Base-by-base conservation (phyloP, 169 alveolate species). In the Plasmodium ovale region DNA sequence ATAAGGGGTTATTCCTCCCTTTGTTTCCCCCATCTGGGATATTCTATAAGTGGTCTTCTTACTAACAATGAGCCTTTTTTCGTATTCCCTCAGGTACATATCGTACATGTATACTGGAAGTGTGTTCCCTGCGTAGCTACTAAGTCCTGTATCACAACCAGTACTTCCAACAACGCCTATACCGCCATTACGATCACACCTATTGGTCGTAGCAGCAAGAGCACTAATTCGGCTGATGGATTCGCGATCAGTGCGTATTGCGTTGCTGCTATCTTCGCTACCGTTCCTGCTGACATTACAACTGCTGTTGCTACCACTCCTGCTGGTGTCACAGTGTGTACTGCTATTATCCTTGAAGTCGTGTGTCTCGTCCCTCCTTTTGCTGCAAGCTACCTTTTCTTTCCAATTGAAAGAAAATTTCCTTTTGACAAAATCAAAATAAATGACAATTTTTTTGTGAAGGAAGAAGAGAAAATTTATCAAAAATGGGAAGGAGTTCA, bases 91-190 rank as follows among this genome's bases (percentile, higher is more conserved):
- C 49, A 56, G 25, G 21, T 85, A 85, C 16, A 47, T 27, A 16
- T 47, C 72, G 60, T 85, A 85, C 67, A 85, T 69, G n/a, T 85
- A 85, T 58, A 19, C 27, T 25, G 91, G 91, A 27, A 85, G 25
- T n/a, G 31, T 29, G n/a, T 12, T 47, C 3, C 14, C 19, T 49
- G 21, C 49, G 21, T 35, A 14, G 53, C 14, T n/a, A 6, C 47
- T 49, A 16, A 21, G 19, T 31, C 33, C 9, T 12, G 53, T 9
- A 42, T 56, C 56, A 12, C 39, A 16, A 21, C 33, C 29, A 14
- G 10, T 64, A 3, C 47, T 51, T 2, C 19, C 31, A 21, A 14
- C 39, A 39, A 25, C 42, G 21, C 64, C 1, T 68, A 51, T 68
- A 33, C 69, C 37, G 14, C 39, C 37, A 1, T 35, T 19, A 37